These are phyloP conservation scores for Corymbia maculata DNA, from an alignment of 345 rosid genomes.

Conservation along the genomic window DNA sequence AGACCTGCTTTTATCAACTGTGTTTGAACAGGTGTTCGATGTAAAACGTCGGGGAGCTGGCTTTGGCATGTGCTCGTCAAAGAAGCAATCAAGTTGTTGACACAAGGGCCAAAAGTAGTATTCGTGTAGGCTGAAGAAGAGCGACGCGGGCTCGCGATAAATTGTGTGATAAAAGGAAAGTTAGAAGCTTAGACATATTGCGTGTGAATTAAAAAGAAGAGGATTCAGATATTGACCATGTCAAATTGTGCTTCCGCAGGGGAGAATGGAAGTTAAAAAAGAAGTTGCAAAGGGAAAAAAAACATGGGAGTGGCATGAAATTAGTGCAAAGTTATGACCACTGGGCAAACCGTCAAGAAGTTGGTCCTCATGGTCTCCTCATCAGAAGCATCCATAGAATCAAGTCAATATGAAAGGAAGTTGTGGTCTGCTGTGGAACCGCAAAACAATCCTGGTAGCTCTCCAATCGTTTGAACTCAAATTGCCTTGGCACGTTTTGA, in stretches of 20 bases:
- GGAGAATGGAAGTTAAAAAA: neutral
- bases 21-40: neutral
- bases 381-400: neutral
- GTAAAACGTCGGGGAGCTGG: neutral
- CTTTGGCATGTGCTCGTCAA: neutral
- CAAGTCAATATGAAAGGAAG: neutral
- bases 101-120: neutral
- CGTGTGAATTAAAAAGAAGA: neutral
- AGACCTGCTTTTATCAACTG: neutral
- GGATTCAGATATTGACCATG: neutral
- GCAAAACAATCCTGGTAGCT: neutral
- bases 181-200: neutral
- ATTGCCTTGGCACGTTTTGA: neutral
- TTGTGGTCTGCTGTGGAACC: neutral
- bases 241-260: neutral
- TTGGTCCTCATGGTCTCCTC: neutral
- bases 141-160: neutral
- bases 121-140: neutral
- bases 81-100: neutral
- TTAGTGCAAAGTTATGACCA: neutral
- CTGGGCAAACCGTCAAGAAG: neutral
- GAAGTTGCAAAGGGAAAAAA: neutral
- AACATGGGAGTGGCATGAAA: neutral
- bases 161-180: neutral
- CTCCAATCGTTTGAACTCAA: neutral